Evolutionary conservation across 73 alveolate genomes (phyloP).

Genomic region (Paramecium sonneborni): DNA sequence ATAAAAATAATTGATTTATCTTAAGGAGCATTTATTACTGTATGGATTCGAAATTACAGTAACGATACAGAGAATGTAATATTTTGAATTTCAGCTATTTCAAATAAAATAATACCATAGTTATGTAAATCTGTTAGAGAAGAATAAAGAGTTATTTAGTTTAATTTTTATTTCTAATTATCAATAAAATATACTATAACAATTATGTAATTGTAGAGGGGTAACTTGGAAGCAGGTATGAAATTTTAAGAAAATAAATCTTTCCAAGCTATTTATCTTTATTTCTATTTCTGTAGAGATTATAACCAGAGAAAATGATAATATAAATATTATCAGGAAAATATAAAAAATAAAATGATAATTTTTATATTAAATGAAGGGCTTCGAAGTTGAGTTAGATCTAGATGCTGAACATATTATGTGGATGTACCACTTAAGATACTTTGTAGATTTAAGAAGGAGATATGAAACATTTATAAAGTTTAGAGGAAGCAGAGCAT

Average conservation of each 20-base stretch:
- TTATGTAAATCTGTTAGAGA: too few species aligned
- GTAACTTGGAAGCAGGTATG: too few species aligned
- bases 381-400: background rate
- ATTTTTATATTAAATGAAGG: background rate
- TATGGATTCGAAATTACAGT: background rate
- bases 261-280: background rate
- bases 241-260: background rate
- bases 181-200: too few species aligned
- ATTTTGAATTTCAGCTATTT: too few species aligned
- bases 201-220: too few species aligned
- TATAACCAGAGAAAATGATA: background rate
- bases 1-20: background rate
- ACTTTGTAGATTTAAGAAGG: background rate
- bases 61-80: too few species aligned
- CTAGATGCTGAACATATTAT: background rate
- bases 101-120: too few species aligned
- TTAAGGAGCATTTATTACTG: background rate
- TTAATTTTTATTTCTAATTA: too few species aligned
- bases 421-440: background rate
- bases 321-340: background rate
- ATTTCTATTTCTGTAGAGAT: background rate
- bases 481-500: background rate
- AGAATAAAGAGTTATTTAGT: too few species aligned
- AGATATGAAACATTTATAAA: background rate
- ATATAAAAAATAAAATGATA: background rate